phyloP scores from a whole-genome alignment of 257 asterid species.

The Ilex asprella region DNA sequence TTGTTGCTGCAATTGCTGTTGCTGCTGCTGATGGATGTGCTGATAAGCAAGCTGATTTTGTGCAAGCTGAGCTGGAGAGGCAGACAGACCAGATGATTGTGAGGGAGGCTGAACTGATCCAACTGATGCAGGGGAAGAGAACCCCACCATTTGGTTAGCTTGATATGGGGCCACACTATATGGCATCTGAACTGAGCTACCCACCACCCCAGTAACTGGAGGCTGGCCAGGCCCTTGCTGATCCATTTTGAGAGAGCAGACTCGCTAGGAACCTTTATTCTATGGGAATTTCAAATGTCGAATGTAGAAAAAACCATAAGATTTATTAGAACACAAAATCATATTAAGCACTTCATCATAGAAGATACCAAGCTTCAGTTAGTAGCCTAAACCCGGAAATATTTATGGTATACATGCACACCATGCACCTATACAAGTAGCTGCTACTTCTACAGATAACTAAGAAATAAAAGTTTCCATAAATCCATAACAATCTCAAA shows the following conservation, averaged over 20 bases:
- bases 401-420: too few relatives aligned
- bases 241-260: slow-evolving; percentile 44
- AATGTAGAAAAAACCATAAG: neutral
- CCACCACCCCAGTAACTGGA: slow-evolving; percentile 52
- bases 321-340: neutral
- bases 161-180: slow-evolving; percentile 59
- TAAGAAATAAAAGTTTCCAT: too few relatives aligned
- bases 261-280: slow-evolving; percentile 7
- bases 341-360: neutral
- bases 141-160: slow-evolving; percentile 64
- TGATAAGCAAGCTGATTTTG: slow-evolving; percentile 94
- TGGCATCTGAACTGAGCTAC: slow-evolving; percentile 61
- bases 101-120: slow-evolving; percentile 53
- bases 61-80: slow-evolving; percentile 76
- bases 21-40: slow-evolving; percentile 94
- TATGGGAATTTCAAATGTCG: neutral
- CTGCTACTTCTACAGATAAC: too few relatives aligned
- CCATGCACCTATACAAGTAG: too few relatives aligned
- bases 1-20: slow-evolving; percentile 81
- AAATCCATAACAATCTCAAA: too few relatives aligned
- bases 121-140: slow-evolving; percentile 48
- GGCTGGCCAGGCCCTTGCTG: slow-evolving; percentile 91
- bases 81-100: slow-evolving; percentile 57
- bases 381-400: too few relatives aligned
- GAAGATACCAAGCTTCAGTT: too few relatives aligned